These are phyloP conservation scores for Nicotiana obtusifolia DNA, from an alignment of 257 asterid species.

Conservation along the genomic window DNA sequence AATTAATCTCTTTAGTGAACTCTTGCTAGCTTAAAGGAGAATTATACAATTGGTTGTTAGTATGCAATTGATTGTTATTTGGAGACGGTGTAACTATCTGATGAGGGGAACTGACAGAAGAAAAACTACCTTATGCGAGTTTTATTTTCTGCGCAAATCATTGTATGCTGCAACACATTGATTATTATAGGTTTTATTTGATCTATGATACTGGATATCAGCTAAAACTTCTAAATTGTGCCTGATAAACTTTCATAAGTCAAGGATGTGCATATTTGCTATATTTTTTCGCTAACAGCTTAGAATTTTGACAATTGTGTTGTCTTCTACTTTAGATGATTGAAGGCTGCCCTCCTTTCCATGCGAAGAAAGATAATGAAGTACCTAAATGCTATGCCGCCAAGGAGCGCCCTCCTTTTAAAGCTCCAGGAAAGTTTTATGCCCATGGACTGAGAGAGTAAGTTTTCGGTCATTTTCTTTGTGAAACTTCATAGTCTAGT, in stretches of 20 bases:
- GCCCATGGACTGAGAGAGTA: slow-evolving; percentile 84
- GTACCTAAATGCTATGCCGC: slow-evolving; percentile 53
- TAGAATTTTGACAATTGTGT: slow-evolving; percentile 23
- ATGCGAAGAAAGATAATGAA: slow-evolving; percentile 48
- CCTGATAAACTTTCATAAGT: slow-evolving; percentile 4
- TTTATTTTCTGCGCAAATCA: background rate
- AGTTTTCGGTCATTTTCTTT: slow-evolving; percentile 7
- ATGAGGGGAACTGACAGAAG: background rate
- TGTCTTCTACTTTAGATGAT: slow-evolving; percentile 58
- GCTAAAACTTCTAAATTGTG: background rate
- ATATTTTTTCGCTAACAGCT: slow-evolving; percentile 7
- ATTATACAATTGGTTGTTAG: background rate
- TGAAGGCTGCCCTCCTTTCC: slow-evolving; percentile 77
- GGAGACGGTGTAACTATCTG: background rate
- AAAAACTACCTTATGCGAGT: background rate
- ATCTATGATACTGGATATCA: background rate
- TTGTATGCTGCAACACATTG: background rate
- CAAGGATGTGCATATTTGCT: slow-evolving; percentile 14
- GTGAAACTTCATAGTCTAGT: background rate
- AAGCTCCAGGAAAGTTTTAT: slow-evolving; percentile 59
- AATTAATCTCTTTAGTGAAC: background rate
- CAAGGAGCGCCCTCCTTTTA: slow-evolving; percentile 81
- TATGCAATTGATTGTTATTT: background rate
- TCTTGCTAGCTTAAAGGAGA: background rate
- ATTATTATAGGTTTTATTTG: background rate